Conservation (phyloP, 1,139 yeast species). For the Tardiomyces depauwii region DNA sequence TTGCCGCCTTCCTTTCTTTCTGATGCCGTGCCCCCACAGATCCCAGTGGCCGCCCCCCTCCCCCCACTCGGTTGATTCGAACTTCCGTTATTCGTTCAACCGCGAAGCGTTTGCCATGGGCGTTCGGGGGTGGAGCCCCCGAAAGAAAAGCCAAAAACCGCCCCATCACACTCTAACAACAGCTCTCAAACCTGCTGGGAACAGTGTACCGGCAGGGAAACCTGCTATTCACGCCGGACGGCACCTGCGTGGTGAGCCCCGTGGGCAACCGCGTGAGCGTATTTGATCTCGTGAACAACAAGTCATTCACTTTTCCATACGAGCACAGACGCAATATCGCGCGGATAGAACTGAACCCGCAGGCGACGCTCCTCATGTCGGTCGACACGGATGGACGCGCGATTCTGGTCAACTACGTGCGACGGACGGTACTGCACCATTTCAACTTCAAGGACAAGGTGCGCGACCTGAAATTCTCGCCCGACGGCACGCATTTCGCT, state of each 20-base stretch:
- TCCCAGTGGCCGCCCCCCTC: too few species aligned
- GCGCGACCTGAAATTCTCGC: slow-evolving; percentile 67
- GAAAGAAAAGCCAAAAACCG: too few species aligned
- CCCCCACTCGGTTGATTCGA: too few species aligned
- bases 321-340: slow-evolving; percentile 84
- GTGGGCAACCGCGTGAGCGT: slow-evolving; percentile 91
- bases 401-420: slow-evolving; percentile 70
- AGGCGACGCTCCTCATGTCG: slow-evolving; percentile 69
- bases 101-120: too few species aligned
- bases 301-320: slow-evolving; percentile 80
- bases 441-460: slow-evolving; percentile 84
- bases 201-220: slow-evolving; percentile 93
- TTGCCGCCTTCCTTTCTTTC: too few species aligned
- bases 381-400: slow-evolving; percentile 89
- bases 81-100: too few species aligned
- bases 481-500: slow-evolving; percentile 83
- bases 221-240: slow-evolving; percentile 78
- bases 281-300: slow-evolving; percentile 75
- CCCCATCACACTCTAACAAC: too few species aligned
- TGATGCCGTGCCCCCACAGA: too few species aligned
- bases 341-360: slow-evolving; percentile 71
- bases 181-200: slow-evolving; percentile 78
- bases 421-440: slow-evolving; percentile 86
- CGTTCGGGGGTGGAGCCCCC: too few species aligned
- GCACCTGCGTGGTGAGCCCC: slow-evolving; percentile 73